phyloP scores from a whole-genome alignment of 345 rosid genomes.

The Jatropha curcas region DNA sequence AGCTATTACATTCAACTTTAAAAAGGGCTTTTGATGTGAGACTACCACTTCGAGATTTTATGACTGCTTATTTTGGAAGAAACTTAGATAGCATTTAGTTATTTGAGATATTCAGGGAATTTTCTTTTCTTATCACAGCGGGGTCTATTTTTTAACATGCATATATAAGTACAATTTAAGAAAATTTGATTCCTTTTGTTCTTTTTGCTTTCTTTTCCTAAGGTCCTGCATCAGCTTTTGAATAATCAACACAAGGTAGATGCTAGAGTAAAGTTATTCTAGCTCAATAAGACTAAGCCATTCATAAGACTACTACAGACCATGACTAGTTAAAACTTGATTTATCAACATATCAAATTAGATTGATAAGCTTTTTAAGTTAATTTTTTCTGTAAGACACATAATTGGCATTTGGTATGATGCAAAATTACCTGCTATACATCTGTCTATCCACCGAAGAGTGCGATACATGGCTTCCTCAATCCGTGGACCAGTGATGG shows the following conservation, averaged over 20 bases:
- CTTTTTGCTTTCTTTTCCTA: background rate
- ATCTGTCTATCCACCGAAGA: slow-evolving; percentile 85
- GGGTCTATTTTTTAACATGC: background rate
- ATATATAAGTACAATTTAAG: background rate
- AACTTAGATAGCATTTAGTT: background rate
- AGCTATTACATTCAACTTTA: background rate
- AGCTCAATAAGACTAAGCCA: background rate
- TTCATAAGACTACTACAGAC: background rate
- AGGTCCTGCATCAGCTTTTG: background rate
- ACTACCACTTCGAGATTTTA: background rate
- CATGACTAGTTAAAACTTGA: slow-evolving; percentile 15
- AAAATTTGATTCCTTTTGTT: background rate
- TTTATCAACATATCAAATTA: background rate
- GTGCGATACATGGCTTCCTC: slow-evolving; percentile 88
- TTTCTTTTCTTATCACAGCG: background rate
- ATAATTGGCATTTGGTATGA: slow-evolving; percentile 3
- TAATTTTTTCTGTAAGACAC: background rate
- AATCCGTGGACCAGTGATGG: slow-evolving; percentile 75
- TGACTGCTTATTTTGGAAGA: background rate
- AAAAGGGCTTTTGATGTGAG: background rate
- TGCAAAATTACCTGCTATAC: slow-evolving; percentile 52
- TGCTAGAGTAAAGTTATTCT: background rate
- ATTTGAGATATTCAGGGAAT: background rate
- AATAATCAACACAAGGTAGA: background rate
- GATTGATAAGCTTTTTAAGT: background rate